These are phyloP conservation scores for Colletotrichum sidae DNA, from an alignment of 2,329 filamentous ascomycete species.

Conservation along the genomic window DNA sequence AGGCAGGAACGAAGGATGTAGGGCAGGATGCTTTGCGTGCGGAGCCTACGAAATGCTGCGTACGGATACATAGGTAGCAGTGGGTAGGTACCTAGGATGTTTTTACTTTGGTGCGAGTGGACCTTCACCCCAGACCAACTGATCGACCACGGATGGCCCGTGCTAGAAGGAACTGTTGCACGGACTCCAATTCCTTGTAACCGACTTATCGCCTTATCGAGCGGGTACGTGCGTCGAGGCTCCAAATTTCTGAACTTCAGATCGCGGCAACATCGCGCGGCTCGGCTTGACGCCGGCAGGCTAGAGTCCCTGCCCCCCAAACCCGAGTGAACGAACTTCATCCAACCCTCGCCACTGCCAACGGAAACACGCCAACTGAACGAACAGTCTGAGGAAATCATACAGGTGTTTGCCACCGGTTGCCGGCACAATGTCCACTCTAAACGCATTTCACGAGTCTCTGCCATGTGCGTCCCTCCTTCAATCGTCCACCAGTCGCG, in stretches of 20 bases:
- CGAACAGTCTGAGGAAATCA: background rate
- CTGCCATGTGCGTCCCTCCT: slow-evolving; percentile 74
- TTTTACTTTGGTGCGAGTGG: background rate
- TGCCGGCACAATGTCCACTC: slow-evolving; percentile 41
- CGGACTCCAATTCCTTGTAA: slow-evolving; percentile 22
- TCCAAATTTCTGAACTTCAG: slow-evolving; percentile 30
- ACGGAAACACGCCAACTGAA: background rate
- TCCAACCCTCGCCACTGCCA: too few species aligned
- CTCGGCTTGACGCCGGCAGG: background rate
- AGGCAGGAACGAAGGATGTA: slow-evolving; percentile 2
- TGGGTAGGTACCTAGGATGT: too few species aligned
- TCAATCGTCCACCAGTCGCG: slow-evolving; percentile 7
- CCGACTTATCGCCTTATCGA: slow-evolving; percentile 32
- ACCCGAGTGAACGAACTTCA: too few species aligned
- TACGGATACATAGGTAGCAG: background rate
- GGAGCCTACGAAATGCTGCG: background rate
- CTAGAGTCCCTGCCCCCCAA: background rate
- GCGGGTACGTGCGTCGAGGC: slow-evolving; percentile 24
- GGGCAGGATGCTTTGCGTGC: slow-evolving; percentile 13
- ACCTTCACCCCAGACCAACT: slow-evolving; percentile 21
- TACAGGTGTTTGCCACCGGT: background rate
- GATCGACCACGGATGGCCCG: slow-evolving; percentile 27
- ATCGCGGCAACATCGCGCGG: slow-evolving; percentile 10
- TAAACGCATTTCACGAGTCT: slow-evolving; percentile 74
- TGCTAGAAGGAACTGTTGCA: slow-evolving; percentile 13